Conservation (phyloP, 306 rosid species). For the Inga laurina region DNA sequence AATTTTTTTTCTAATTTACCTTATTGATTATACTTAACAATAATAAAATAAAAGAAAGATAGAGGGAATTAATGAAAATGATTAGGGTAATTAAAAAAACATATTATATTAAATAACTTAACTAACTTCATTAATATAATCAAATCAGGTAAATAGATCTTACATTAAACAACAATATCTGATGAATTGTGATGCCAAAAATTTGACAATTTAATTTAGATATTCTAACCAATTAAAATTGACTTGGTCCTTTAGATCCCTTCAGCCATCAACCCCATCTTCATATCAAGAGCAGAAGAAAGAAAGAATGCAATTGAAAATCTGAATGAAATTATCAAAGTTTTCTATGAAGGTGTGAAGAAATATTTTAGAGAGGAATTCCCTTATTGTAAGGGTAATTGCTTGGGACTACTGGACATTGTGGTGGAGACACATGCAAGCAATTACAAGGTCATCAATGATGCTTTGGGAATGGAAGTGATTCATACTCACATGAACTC, state of each 20-base stretch:
- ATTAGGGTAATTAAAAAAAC: too few species aligned
- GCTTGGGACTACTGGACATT: conserved; percentile 42
- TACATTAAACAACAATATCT: too few species aligned
- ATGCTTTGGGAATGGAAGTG: conserved; percentile 23
- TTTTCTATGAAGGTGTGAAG: conserved; percentile 49
- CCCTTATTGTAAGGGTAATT: conserved; percentile 16
- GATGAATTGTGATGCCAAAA: too few species aligned
- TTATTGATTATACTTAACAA: too few species aligned
- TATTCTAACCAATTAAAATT: neutral
- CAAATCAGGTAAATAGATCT: too few species aligned
- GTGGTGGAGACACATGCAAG: conserved; percentile 38
- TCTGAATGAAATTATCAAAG: conserved; percentile 12
- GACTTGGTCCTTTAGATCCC: conserved; percentile 15
- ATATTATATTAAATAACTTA: too few species aligned
- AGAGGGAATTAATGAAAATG: too few species aligned
- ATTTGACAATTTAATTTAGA: neutral
- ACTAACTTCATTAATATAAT: too few species aligned
- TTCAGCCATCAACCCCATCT: neutral
- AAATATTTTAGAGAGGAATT: conserved; percentile 28
- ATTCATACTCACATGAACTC: conserved; percentile 23
- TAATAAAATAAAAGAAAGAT: too few species aligned
- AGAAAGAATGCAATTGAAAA: conserved; percentile 35
- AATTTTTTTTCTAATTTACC: too few species aligned
- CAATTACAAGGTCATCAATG: conserved; percentile 38
- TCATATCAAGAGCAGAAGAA: conserved; percentile 36